phyloP scores from a whole-genome alignment of 2,329 filamentous ascomycete species.

The Plectosphaerella cucumerina region DNA sequence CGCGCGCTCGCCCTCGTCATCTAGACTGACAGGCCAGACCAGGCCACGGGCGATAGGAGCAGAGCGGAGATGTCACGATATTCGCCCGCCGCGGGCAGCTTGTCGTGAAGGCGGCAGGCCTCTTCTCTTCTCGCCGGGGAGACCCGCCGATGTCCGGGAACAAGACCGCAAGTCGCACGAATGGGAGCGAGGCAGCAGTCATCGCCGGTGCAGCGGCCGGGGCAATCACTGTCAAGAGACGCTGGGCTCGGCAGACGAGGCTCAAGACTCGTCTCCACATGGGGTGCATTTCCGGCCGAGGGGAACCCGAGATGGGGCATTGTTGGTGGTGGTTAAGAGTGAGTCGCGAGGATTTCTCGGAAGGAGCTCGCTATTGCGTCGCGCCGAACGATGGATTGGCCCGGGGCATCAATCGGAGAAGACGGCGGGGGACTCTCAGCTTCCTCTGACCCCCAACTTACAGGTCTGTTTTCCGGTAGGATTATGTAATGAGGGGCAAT shows the following conservation, averaged over 20 bases:
- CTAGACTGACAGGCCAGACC: too few species aligned
- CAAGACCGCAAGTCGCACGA: slow-evolving; percentile 2
- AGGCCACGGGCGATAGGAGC: too few species aligned
- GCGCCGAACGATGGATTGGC: slow-evolving; percentile 1
- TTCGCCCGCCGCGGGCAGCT: too few species aligned
- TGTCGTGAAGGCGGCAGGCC: too few species aligned
- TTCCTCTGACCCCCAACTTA: not conserved
- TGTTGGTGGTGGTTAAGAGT: not conserved
- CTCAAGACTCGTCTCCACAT: not conserved
- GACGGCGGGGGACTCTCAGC: not conserved
- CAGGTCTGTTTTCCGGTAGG: too few species aligned
- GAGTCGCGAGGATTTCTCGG: slow-evolving; percentile 15
- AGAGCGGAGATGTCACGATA: too few species aligned
- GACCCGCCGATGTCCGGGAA: not conserved
- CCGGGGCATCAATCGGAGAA: not conserved
- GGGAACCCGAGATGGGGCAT: slow-evolving; percentile 17
- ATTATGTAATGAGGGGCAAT: too few species aligned
- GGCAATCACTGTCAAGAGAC: too few species aligned
- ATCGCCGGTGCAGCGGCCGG: too few species aligned
- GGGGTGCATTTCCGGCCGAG: slow-evolving; percentile 18
- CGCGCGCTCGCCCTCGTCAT: too few species aligned
- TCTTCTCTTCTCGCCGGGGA: not conserved
- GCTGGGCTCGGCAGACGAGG: not conserved
- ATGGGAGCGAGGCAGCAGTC: not conserved
- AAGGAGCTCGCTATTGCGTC: slow-evolving; percentile 8